Percentiles rank a stretch among this genome's conserved stretches.
These are phyloP conservation scores for Orbilia javanica DNA, from an alignment of 2,329 filamentous ascomycete genomes.

Conservation along the genomic window DNA sequence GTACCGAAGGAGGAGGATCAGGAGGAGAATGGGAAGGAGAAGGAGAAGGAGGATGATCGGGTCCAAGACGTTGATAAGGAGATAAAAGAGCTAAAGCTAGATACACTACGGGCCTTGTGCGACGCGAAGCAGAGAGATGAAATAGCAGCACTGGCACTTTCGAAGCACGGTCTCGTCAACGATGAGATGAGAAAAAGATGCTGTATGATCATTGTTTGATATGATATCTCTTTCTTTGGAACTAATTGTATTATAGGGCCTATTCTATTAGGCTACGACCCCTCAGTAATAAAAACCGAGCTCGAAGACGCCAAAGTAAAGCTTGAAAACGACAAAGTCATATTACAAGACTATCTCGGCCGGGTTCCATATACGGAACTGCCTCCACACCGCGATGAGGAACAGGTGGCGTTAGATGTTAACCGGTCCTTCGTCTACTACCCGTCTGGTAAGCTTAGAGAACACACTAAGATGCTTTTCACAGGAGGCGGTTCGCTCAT, in stretches of 20 bases:
- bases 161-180: conserved; percentile 60
- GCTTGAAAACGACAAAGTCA: conserved; percentile 28
- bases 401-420: conserved; percentile 91
- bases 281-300: conserved; percentile 59
- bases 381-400: conserved; percentile 84
- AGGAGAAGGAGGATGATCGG: conserved; percentile 18
- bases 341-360: conserved; percentile 51
- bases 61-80: conserved; percentile 37
- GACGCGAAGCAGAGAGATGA: conserved; percentile 59
- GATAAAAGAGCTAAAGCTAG: conserved; percentile 59
- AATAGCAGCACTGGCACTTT: conserved; percentile 60
- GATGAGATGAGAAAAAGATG: conserved; percentile 61
- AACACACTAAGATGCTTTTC: conserved; percentile 45
- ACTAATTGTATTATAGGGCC: conserved; percentile 59
- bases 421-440: conserved; percentile 98
- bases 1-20: conserved; percentile 58
- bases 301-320: conserved; percentile 60
- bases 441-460: conserved; percentile 75
- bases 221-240: neutral
- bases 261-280: conserved; percentile 66
- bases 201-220: conserved; percentile 56
- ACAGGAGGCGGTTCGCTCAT: conserved; percentile 44
- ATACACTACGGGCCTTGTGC: conserved; percentile 59
- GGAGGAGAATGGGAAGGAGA: conserved; percentile 59
- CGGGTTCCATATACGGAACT: conserved; percentile 66